These are phyloP conservation scores for Porcisia deanei DNA, from an alignment of 208 protist species.

Conservation along the genomic window DNA sequence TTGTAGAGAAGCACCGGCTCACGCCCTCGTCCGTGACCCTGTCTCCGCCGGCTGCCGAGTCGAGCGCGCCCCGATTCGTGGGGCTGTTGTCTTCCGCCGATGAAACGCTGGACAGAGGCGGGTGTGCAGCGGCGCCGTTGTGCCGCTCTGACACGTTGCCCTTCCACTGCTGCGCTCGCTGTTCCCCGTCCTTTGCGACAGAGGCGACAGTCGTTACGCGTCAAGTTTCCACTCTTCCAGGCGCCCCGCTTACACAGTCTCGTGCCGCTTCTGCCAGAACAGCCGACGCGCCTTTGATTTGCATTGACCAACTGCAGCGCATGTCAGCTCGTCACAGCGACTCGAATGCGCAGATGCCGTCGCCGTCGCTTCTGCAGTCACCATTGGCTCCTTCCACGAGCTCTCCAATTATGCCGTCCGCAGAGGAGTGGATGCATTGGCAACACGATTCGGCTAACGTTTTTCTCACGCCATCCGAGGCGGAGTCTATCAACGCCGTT, in stretches of 20 bases:
- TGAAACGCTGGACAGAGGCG: background rate
- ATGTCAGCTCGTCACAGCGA: constrained; percentile 3
- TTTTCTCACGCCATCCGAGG: constrained; percentile 15
- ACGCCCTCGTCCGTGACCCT: background rate
- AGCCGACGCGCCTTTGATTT: constrained; percentile 20
- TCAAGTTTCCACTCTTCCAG: background rate
- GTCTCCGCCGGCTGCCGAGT: background rate
- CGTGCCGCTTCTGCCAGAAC: background rate
- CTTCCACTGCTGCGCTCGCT: constrained; percentile 7
- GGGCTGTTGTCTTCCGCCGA: background rate
- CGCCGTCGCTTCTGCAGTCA: background rate
- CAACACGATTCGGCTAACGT: constrained; percentile 3
- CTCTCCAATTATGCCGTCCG: background rate
- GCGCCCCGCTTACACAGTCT: background rate
- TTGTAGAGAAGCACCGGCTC: constrained; percentile 17
- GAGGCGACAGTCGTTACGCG: background rate
- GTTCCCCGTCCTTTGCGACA: constrained; percentile 6
- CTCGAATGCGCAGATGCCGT: background rate
- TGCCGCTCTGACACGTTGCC: background rate
- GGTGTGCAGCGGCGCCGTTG: background rate
- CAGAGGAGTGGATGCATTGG: constrained; percentile 28
- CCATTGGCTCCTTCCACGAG: too few species aligned
- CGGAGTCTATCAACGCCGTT: background rate
- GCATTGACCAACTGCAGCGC: constrained; percentile 24
- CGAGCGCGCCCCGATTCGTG: background rate